Evolutionary conservation across 1,284 basidiomycete species (phyloP).

Genomic region (Puccinia horiana): DNA sequence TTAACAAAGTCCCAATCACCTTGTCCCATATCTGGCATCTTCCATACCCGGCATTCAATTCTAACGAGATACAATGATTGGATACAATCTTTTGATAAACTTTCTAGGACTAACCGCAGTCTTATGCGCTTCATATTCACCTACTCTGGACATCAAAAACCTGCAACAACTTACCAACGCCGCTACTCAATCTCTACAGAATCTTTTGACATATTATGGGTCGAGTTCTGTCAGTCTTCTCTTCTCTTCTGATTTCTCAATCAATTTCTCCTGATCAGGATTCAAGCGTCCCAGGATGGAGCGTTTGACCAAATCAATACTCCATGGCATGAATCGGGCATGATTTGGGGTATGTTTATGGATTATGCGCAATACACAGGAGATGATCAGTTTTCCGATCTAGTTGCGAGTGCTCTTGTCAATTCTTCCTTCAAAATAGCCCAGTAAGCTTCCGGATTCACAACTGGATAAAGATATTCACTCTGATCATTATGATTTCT

Average conservation of each 20-base stretch:
- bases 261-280: not conserved
- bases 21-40: not conserved
- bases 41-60: not conserved
- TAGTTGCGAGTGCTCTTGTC: conserved; percentile 22
- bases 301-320: conserved; percentile 23
- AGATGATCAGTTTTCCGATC: conserved; percentile 20
- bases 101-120: not conserved
- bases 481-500: not conserved
- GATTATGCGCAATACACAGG: conserved; percentile 44
- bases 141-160: conserved; percentile 32
- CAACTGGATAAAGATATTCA: not conserved
- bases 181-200: conserved; percentile 28
- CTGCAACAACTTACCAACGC: not conserved
- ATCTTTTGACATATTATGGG: conserved; percentile 25
- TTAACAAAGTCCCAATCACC: not conserved
- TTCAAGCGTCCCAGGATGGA: not conserved
- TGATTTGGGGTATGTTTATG: conserved; percentile 42
- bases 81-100: conserved; percentile 17
- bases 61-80: not conserved
- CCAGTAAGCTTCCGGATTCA: conserved; percentile 17
- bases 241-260: not conserved
- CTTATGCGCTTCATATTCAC: conserved; percentile 40
- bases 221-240: not conserved
- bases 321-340: conserved; percentile 47
- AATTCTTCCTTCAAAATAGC: conserved; percentile 24